Base-by-base conservation (phyloP, 169 alveolate genomes). In the Amoebophrya sp. region DNA sequence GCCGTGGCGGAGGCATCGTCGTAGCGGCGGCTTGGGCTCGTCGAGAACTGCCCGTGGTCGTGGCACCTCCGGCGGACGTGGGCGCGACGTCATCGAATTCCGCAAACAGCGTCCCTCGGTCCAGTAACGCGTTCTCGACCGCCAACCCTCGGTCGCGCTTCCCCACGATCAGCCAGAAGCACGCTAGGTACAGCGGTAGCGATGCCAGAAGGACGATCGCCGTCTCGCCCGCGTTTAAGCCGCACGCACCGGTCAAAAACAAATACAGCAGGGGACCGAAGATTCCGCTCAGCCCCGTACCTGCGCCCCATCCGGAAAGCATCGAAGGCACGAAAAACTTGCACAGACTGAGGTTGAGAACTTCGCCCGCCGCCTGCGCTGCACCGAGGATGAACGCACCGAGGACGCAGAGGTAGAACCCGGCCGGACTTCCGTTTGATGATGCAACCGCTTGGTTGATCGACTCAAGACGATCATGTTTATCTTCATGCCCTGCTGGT, bases 221-320 rank as follows among this genome's bases (percentile, higher is more conserved):
- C 29, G 34, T n/a, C 78, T 58, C 39, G 7, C 78, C 78, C 39
- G 78, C 2, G 34, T 58, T 58, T n/a, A 58, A n/a, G 29, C 78
- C 78, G 40, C 39, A 7, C 16, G 39, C 90, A 70, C 40, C 13
- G 0, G 50, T 41, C 15, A 88, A 40, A 5, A 43, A 29, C 29
- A 38, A 29, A 70, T 88, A 88, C 26, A 88, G 5, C 20, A 41
- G 18, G 41, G 90, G 90, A 0, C 41, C 90, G 1, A 87, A 4
- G 50, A 87, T 87, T 4, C 89, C 89, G 34, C 50, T 0, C n/a
- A 87, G 31, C 38, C 89, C 90, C 13, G 90, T 88, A 38, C 90
- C 90, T 4, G 70, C 78, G 69, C 90, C 90, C 90, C 90, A 88
- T n/a, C 45, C 48, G 34, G 45, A 34, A 7, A 88, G 34, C 45